Base-by-base conservation (phyloP, 257 asterid species). In the Fraxinus anomala region DNA sequence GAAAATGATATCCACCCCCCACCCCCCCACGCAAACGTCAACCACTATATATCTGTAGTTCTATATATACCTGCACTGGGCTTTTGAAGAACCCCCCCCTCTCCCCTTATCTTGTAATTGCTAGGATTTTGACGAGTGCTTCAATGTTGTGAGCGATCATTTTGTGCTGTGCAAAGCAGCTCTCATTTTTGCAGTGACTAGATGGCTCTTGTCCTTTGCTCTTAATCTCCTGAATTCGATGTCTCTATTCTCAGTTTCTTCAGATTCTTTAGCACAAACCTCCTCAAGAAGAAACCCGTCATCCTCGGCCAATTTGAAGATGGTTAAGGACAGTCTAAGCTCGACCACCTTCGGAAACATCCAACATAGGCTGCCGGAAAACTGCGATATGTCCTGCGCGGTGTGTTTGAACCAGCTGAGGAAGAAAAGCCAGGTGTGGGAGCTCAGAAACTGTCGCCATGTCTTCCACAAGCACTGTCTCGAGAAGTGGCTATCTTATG, bases 381-480 rank as follows among this genome's bases (percentile, higher is more conserved):
- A 74, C 51, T 75, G 70, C 39, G 91, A 86, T 10, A 73, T 23
- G 54, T 83, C 91, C 5, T 91, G 94, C 44, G 92, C 89, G 3
- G 93, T 92, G 12, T 92, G 95, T 82, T 61, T 92, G 85, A 81
- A 88, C 34, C 54, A 30, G 71, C 82, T 90, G 77, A 79, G 17
- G 80, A 84, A 82, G 76, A 90, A 68, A 72, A 86, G 89, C 85
- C 88, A 86, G 26, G 90, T 92, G 54, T 90, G 87, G 88, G 92
- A 92, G 84, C 86, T 88, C 40, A 77, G 86, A 66, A 91, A 90
- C 80, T 91, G 97, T 83, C 80, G 89, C 80, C 95, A 91, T 81
- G 93, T 90, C 36, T 91, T 91, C 85, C 97, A 91, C 83, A 87
- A 85, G 69, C 83, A 82, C 51, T 91, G 95, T 54, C 88, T 91